These are phyloP conservation scores for Calocera viscosa DNA, from an alignment of 768 basidiomycete species.

Conservation along the genomic window DNA sequence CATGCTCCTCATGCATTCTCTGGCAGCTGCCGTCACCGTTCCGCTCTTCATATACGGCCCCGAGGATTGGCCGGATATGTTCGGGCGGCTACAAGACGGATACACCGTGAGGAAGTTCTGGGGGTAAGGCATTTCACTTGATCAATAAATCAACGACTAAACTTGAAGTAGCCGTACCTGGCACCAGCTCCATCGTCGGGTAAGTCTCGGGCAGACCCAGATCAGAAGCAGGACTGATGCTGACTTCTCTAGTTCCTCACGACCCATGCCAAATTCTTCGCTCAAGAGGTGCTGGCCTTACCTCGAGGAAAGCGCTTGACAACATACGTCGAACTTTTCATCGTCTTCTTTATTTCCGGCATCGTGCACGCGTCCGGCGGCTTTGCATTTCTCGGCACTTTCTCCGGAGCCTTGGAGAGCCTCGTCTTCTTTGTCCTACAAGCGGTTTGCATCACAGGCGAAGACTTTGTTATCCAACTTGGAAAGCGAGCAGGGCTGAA, in stretches of 20 bases:
- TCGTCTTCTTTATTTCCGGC: conserved; percentile 4
- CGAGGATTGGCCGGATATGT: conserved; percentile 6
- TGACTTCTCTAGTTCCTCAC: neutral
- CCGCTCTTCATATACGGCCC: neutral
- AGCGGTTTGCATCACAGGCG: neutral
- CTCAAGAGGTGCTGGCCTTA: neutral
- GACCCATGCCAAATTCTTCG: neutral
- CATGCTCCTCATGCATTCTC: neutral
- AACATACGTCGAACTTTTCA: conserved; percentile 1
- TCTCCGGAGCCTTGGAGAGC: neutral
- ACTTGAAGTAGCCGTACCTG: neutral
- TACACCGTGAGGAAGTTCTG: conserved; percentile 1
- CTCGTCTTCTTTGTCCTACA: neutral
- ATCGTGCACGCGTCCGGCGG: neutral
- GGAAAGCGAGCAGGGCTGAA: neutral
- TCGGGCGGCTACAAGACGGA: neutral
- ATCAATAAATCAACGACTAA: neutral
- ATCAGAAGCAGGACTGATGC: neutral
- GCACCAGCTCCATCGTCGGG: conserved; percentile 1
- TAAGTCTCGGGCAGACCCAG: neutral
- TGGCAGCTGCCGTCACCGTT: neutral
- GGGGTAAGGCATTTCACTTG: neutral
- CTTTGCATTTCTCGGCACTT: neutral
- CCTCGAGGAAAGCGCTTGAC: neutral
- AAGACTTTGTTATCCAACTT: neutral